Percentiles rank a stretch among this genome's conserved stretches.
Conservation (phyloP, 108 stramenopile genomes). For the Heterococcus sp. region DNA sequence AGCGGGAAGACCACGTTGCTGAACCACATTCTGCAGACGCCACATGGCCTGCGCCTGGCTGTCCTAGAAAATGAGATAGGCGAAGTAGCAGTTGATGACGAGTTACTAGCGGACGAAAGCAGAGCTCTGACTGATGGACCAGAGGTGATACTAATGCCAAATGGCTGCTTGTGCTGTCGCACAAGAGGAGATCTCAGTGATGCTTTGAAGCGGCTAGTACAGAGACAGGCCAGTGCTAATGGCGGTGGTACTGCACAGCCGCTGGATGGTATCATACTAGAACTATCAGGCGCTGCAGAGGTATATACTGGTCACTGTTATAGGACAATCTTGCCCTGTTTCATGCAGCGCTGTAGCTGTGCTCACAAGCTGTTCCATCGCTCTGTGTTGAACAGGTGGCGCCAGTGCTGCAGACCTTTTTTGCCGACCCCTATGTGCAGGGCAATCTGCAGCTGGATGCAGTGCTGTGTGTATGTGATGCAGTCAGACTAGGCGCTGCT, state of each 20-base stretch:
- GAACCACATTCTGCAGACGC: conserved; percentile 67
- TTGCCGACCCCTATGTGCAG: conserved; percentile 75
- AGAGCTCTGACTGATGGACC: conserved; percentile 37
- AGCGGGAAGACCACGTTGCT: conserved; percentile 67
- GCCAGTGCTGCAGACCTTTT: conserved; percentile 88
- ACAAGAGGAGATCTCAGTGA: conserved; percentile 60
- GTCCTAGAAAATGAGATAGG: conserved; percentile 87
- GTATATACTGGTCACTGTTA: too few relatives aligned
- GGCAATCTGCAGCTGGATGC: conserved; percentile 39
- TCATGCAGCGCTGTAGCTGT: not conserved
- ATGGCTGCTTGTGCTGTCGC: conserved; percentile 72
- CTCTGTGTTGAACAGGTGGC: conserved; percentile 59
- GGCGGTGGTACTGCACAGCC: not conserved
- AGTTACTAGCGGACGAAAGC: conserved; percentile 44
- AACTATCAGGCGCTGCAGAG: conserved; percentile 64
- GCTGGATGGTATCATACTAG: conserved; percentile 87
- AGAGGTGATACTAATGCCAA: conserved; percentile 62
- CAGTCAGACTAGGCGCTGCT: conserved; percentile 1
- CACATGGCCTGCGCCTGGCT: conserved; percentile 76
- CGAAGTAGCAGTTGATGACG: conserved; percentile 84
- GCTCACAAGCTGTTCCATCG: not conserved
- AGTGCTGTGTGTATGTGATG: conserved; percentile 41
- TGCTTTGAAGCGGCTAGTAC: conserved; percentile 72
- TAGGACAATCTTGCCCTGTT: too few relatives aligned
- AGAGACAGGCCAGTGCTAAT: not conserved